Percentiles rank a stretch among this genome's conserved stretches.
Evolutionary conservation across 2,329 filamentous ascomycete genomes (phyloP).

Genomic region (Rutstroemia sydowiana): DNA sequence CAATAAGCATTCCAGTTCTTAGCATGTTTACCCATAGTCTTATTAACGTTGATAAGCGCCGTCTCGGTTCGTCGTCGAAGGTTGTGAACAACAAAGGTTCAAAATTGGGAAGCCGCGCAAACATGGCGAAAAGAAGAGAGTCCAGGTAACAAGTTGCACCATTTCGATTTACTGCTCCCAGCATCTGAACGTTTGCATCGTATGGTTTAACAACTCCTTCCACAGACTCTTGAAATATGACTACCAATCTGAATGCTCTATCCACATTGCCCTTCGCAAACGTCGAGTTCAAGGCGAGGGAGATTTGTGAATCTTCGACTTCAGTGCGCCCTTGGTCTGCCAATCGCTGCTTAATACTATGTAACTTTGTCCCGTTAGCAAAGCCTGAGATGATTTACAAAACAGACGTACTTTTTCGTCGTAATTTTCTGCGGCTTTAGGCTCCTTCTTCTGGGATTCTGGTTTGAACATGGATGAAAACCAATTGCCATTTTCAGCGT

Average conservation of each 20-base stretch:
- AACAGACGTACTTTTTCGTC: conserved; percentile 31
- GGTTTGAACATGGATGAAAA: conserved; percentile 59
- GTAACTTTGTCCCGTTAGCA: conserved; percentile 35
- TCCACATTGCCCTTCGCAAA: conserved; percentile 64
- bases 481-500: conserved; percentile 38
- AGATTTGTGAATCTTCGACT: conserved; percentile 54
- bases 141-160: conserved; percentile 94
- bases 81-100: conserved; percentile 78
- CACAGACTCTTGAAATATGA: conserved; percentile 73
- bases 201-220: conserved; percentile 72
- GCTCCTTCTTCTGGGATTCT: conserved; percentile 43
- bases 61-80: conserved; percentile 63
- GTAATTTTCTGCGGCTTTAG: conserved; percentile 41
- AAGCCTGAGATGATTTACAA: background rate
- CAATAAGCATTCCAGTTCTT: conserved; percentile 76
- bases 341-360: conserved; percentile 45
- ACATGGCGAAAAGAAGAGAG: conserved; percentile 90
- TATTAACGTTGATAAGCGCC: conserved; percentile 68
- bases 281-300: conserved; percentile 52
- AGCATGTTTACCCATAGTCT: conserved; percentile 92
- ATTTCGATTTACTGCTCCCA: conserved; percentile 79
- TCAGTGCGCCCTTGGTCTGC: conserved; percentile 44
- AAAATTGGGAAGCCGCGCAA: conserved; percentile 80
- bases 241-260: conserved; percentile 67
- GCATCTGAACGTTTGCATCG: conserved; percentile 61